Evolutionary conservation across 1,284 basidiomycete species (phyloP).

Genomic region (Lentinula novae-zelandiae): DNA sequence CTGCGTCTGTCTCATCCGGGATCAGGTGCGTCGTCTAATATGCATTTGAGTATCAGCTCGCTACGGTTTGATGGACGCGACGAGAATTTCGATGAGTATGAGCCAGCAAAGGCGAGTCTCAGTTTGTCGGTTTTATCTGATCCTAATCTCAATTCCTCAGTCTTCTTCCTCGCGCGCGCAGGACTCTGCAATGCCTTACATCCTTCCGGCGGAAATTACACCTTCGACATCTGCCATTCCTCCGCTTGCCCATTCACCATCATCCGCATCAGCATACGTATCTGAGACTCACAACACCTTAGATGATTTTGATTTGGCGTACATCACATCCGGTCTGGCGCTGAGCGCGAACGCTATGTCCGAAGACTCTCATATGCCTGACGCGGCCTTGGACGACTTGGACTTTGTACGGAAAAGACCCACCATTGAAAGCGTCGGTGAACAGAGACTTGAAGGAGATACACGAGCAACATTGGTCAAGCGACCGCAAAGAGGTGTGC

Average conservation of each 20-base stretch:
- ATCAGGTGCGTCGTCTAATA: background rate
- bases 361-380: background rate
- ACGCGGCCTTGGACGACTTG: background rate
- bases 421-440: background rate
- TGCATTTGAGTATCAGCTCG: constrained; percentile 3
- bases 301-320: background rate
- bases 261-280: background rate
- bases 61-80: background rate
- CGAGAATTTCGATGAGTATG: background rate
- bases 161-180: background rate
- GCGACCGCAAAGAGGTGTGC: background rate
- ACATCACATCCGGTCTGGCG: background rate
- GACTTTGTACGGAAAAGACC: background rate
- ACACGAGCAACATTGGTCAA: background rate
- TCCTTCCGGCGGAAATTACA: background rate
- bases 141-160: background rate
- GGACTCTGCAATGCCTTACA: background rate
- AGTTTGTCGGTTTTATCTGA: background rate
- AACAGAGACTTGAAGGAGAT: background rate
- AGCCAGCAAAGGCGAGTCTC: background rate
- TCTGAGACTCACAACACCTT: background rate
- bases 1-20: background rate
- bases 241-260: background rate
- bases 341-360: background rate
- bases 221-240: background rate